These are phyloP conservation scores for Rhodamnia rubescens DNA, from an alignment of 345 rosid species.

Conservation along the genomic window DNA sequence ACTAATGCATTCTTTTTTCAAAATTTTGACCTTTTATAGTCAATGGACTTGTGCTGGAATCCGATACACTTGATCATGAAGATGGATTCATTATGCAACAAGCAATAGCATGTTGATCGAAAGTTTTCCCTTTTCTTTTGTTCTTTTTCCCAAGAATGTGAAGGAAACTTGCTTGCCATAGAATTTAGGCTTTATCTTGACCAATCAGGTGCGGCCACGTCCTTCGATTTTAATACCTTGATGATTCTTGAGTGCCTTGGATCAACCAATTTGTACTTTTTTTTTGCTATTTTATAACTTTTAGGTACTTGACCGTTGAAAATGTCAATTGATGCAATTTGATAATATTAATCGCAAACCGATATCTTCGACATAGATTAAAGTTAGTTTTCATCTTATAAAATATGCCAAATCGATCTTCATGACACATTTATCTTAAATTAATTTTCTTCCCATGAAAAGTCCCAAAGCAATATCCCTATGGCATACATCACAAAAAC, in stretches of 20 bases:
- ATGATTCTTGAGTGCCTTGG: background rate
- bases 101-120: background rate
- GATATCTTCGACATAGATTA: too few species aligned
- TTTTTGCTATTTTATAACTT: background rate
- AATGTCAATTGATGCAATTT: too few species aligned
- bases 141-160: background rate
- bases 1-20: background rate
- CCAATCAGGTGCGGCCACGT: background rate
- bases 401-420: too few species aligned
- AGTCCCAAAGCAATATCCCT: too few species aligned
- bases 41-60: background rate
- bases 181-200: background rate
- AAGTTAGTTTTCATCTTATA: too few species aligned
- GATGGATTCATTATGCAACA: background rate
- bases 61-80: background rate
- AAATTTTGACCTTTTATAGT: background rate
- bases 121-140: background rate
- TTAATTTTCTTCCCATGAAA: too few species aligned
- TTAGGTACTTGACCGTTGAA: background rate
- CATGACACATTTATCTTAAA: too few species aligned
- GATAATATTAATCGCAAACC: too few species aligned
- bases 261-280: background rate
- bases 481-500: too few species aligned
- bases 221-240: background rate
- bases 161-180: background rate